Percentiles rank a stretch among this genome's conserved stretches.
Conservation (phyloP, 768 basidiomycete species). For the Mycena polygramma region DNA sequence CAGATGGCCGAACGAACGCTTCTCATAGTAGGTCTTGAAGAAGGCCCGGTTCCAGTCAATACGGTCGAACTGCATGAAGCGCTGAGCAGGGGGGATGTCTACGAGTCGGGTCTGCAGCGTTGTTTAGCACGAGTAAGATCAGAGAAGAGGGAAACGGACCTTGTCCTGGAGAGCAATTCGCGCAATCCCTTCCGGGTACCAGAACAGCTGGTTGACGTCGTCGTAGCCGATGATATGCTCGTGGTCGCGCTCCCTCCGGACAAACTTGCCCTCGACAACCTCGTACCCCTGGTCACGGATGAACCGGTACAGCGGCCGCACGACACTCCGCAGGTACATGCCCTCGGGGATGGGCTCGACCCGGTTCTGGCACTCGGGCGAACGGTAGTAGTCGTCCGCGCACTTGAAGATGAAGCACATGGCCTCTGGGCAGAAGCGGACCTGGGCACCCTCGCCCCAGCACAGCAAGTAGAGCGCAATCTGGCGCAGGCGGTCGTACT, state of each 20-base stretch:
- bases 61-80: constrained; percentile 97
- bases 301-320: constrained; percentile 96
- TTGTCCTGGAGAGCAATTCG: constrained; percentile 92
- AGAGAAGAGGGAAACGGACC: constrained; percentile 55
- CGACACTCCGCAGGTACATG: constrained; percentile 88
- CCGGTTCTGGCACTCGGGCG: constrained; percentile 94
- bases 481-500: constrained; percentile 97
- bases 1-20: constrained; percentile 95
- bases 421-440: constrained; percentile 96
- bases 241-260: constrained; percentile 93
- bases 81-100: constrained; percentile 89
- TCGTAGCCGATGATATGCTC: constrained; percentile 97
- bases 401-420: constrained; percentile 99
- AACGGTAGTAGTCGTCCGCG: constrained; percentile 99
- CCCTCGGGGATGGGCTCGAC: constrained; percentile 96
- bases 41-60: constrained; percentile 97
- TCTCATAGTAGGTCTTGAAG: constrained; percentile 99
- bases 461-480: constrained; percentile 95
- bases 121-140: neutral
- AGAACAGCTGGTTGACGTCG: constrained; percentile 98
- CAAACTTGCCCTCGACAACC: constrained; percentile 96
- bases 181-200: constrained; percentile 99
- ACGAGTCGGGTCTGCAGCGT: constrained; percentile 83
- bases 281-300: constrained; percentile 99
- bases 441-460: constrained; percentile 99